A percentile compares a stretch with the other conserved stretches of the same genome.
phyloP scores from a whole-genome alignment of 2,329 filamentous ascomycete species.

The Xylaria sp. region DNA sequence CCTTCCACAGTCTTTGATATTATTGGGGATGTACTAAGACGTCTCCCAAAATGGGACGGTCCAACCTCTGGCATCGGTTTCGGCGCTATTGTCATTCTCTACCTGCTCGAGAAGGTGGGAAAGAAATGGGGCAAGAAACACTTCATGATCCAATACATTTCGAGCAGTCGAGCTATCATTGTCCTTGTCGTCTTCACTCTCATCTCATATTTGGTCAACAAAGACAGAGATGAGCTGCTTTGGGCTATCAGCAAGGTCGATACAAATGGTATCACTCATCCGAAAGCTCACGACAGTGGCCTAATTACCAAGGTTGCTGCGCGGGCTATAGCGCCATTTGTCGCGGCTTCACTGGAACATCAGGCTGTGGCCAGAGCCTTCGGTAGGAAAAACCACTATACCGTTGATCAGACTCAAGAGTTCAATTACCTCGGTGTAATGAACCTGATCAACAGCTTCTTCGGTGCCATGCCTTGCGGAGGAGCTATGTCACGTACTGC shows the following conservation, averaged over 20 bases:
- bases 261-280: slow-evolving; percentile 63
- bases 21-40: slow-evolving; percentile 66
- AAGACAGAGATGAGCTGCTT: slow-evolving; percentile 58
- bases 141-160: slow-evolving; percentile 66
- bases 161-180: slow-evolving; percentile 69
- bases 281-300: slow-evolving; percentile 56
- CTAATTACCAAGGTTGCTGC: slow-evolving; percentile 64
- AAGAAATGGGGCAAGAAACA: slow-evolving; percentile 68
- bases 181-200: slow-evolving; percentile 70
- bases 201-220: slow-evolving; percentile 71
- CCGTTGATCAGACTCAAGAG: slow-evolving; percentile 72
- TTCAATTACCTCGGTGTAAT: slow-evolving; percentile 70
- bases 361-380: slow-evolving; percentile 73
- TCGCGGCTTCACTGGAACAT: slow-evolving; percentile 70
- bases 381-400: slow-evolving; percentile 69
- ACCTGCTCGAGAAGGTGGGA: slow-evolving; percentile 66
- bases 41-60: slow-evolving; percentile 66
- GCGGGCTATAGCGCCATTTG: slow-evolving; percentile 67
- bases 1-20: slow-evolving; percentile 63
- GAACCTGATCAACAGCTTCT: slow-evolving; percentile 73
- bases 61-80: slow-evolving; percentile 69
- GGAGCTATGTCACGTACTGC: slow-evolving; percentile 75
- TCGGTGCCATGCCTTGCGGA: slow-evolving; percentile 70
- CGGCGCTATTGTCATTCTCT: slow-evolving; percentile 64
- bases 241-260: slow-evolving; percentile 68